Percentiles rank a stretch among this genome's conserved stretches.
Evolutionary conservation across 306 rosid species (phyloP).

Genomic region (Purshia tridentata): DNA sequence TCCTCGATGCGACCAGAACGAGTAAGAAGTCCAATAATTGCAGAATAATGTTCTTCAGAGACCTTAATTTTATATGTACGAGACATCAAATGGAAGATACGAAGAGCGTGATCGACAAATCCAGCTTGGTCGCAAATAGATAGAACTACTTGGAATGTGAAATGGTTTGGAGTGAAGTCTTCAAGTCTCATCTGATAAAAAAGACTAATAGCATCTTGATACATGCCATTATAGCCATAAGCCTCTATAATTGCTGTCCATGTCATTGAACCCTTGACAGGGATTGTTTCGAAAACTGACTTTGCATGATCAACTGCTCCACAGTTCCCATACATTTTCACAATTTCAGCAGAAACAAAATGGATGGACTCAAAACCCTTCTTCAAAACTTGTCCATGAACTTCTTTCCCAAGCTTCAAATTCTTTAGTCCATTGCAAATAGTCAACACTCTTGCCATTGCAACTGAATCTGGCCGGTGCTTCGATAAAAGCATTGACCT

Average conservation of each 20-base stretch:
- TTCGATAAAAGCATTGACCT: slow-evolving; percentile 66
- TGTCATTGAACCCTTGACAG: slow-evolving; percentile 72
- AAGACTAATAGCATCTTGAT: slow-evolving; percentile 50
- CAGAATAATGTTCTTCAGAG: slow-evolving; percentile 49
- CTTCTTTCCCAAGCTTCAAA: slow-evolving; percentile 69
- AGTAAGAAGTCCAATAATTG: slow-evolving; percentile 54
- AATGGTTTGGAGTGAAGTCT: slow-evolving; percentile 53
- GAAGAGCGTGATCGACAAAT: slow-evolving; percentile 56
- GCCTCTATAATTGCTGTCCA: slow-evolving; percentile 79
- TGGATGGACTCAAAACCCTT: slow-evolving; percentile 44
- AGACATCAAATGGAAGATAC: slow-evolving; percentile 57
- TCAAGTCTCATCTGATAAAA: slow-evolving; percentile 50
- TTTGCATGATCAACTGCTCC: slow-evolving; percentile 50
- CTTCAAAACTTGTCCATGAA: slow-evolving; percentile 70
- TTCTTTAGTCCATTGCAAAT: slow-evolving; percentile 51
- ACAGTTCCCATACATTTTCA: slow-evolving; percentile 63
- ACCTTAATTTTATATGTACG: slow-evolving; percentile 45
- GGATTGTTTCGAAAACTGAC: slow-evolving; percentile 48
- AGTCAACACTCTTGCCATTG: slow-evolving; percentile 57
- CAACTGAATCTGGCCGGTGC: slow-evolving; percentile 66
- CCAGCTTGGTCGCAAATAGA: slow-evolving; percentile 70
- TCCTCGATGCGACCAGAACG: slow-evolving; percentile 53
- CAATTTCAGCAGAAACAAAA: slow-evolving; percentile 61
- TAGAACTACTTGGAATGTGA: slow-evolving; percentile 61
- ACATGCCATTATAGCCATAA: slow-evolving; percentile 47